Evolutionary conservation across 2,329 filamentous ascomycete species (phyloP).

Genomic region (Colletotrichum chlorophyti): DNA sequence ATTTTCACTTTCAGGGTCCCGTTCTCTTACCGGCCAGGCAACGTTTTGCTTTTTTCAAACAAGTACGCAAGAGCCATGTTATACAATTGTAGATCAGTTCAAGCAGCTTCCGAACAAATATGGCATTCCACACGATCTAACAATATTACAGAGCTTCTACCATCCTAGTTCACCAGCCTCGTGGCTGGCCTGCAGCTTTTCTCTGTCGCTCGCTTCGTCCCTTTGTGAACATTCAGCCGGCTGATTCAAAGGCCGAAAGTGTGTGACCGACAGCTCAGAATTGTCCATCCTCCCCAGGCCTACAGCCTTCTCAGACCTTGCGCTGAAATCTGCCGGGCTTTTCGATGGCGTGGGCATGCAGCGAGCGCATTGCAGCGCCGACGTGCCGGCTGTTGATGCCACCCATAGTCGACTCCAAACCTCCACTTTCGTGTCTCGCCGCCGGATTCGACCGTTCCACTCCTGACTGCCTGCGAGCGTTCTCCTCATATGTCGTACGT

Average conservation of each 20-base stretch:
- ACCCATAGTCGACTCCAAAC: not conserved
- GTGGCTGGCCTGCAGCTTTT: conserved; percentile 10
- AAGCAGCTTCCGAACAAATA: not conserved
- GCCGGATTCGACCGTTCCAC: not conserved
- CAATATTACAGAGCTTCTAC: not conserved
- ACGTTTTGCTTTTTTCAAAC: not conserved
- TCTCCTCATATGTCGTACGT: not conserved
- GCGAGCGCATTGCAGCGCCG: conserved; percentile 6
- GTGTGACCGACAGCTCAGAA: no score
- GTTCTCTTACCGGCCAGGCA: not conserved
- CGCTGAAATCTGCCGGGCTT: conserved; percentile 5
- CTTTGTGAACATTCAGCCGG: no score
- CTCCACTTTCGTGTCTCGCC: not conserved
- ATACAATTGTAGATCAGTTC: not conserved
- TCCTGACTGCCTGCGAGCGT: not conserved
- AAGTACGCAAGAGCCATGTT: not conserved
- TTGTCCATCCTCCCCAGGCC: not conserved
- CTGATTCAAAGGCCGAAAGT: not conserved
- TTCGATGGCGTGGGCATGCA: conserved; percentile 8
- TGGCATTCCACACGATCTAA: conserved; percentile 2
- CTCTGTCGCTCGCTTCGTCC: no score
- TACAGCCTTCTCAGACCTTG: not conserved
- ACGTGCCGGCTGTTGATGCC: conserved; percentile 10
- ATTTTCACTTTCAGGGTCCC: not conserved
- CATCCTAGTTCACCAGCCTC: not conserved